These are phyloP conservation scores for Trichocomaceae sp. DNA, from an alignment of 2,329 filamentous ascomycete species.

Conservation along the genomic window DNA sequence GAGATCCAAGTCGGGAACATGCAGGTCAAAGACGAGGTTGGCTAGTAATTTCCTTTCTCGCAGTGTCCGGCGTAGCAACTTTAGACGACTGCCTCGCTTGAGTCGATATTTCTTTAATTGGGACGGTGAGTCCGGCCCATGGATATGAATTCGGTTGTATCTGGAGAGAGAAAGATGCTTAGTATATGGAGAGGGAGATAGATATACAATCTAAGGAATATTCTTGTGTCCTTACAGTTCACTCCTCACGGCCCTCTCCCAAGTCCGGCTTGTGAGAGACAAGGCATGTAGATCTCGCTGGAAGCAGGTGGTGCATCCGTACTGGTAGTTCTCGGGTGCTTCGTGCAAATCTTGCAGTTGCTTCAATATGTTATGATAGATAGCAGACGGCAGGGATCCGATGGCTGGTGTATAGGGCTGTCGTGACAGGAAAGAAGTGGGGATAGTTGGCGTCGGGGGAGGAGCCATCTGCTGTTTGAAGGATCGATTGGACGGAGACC, in stretches of 20 bases:
- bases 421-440: constrained; percentile 19
- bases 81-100: constrained; percentile 46
- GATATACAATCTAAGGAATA: constrained; percentile 17
- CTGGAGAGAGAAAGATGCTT: constrained; percentile 23
- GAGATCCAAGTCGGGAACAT: constrained; percentile 45
- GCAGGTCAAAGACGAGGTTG: constrained; percentile 47
- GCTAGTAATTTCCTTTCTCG: constrained; percentile 47
- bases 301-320: constrained; percentile 49
- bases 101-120: constrained; percentile 44
- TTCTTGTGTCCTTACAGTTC: constrained; percentile 36
- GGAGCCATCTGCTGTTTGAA: constrained; percentile 27
- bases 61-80: constrained; percentile 49
- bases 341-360: constrained; percentile 45
- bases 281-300: constrained; percentile 49
- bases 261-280: constrained; percentile 50
- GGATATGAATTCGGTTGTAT: constrained; percentile 45
- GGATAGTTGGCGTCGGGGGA: constrained; percentile 21
- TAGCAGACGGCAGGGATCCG: constrained; percentile 45
- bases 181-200: constrained; percentile 12
- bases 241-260: constrained; percentile 47
- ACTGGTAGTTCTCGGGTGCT: constrained; percentile 23
- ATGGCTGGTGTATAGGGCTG: constrained; percentile 28
- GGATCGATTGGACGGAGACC: constrained; percentile 24
- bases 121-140: constrained; percentile 41
- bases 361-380: constrained; percentile 50